Evolutionary conservation across 2,329 filamentous ascomycete species (phyloP).

Genomic region (Ilyonectria mors-panacis): DNA sequence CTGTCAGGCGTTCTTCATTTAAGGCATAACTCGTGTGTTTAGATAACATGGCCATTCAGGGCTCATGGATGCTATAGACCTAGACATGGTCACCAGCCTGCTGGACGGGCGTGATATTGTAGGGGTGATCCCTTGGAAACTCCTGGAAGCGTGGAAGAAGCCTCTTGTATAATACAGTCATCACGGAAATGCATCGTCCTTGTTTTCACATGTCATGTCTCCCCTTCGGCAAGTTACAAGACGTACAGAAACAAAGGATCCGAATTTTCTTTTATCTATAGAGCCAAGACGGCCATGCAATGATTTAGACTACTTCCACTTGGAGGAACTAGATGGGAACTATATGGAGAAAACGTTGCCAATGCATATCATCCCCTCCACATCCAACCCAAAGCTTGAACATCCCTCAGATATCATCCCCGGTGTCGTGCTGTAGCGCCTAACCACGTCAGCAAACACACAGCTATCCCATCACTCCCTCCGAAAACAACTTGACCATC

Average conservation of each 20-base stretch:
- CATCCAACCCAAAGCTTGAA: too few relatives aligned
- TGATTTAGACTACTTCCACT: neutral
- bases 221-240: neutral
- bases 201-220: neutral
- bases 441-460: neutral
- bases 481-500: neutral
- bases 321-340: neutral
- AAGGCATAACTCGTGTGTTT: neutral
- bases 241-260: neutral
- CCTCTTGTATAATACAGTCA: neutral
- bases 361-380: too few relatives aligned
- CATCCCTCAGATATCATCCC: too few relatives aligned
- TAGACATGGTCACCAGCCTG: neutral
- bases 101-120: neutral
- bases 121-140: neutral
- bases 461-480: neutral
- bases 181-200: neutral
- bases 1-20: neutral
- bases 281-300: neutral
- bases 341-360: neutral
- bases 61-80: neutral
- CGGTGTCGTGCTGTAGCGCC: too few relatives aligned
- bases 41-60: neutral
- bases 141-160: neutral
- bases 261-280: neutral